Evolutionary conservation across 164 flowering plant genomes (phyloP).

Genomic region (Hamamelis virginiana): DNA sequence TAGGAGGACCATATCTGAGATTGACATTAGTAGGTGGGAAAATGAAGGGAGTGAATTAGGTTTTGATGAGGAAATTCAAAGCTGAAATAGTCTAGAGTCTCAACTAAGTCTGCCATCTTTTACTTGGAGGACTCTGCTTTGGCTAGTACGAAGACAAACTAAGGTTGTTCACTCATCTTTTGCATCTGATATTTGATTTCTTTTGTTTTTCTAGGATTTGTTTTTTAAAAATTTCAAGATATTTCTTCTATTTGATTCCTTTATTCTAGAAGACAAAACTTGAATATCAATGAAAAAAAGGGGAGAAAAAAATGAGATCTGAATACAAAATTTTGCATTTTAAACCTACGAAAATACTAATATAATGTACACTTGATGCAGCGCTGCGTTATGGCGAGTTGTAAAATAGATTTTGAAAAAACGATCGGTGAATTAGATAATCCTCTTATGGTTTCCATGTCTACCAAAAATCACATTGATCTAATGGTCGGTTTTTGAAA

Average conservation of each 20-base stretch:
- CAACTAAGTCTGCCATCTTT: conserved; percentile 49
- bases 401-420: not conserved
- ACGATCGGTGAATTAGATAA: no score
- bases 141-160: conserved; percentile 72
- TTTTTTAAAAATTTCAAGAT: conserved; percentile 5
- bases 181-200: conserved; percentile 31
- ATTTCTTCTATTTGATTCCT: not conserved
- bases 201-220: no score
- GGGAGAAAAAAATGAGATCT: not conserved
- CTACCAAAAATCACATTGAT: no score
- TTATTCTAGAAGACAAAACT: conserved; percentile 5
- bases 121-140: conserved; percentile 58
- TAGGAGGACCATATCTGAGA: conserved; percentile 43
- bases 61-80: conserved; percentile 46
- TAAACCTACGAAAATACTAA: not conserved
- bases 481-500: no score
- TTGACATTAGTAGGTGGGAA: conserved; percentile 38
- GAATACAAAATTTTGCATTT: not conserved
- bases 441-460: no score
- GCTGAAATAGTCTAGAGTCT: conserved; percentile 45
- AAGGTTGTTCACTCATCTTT: conserved; percentile 70
- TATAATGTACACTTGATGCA: not conserved
- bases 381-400: no score
- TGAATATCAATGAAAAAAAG: conserved; percentile 7
- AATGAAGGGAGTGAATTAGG: conserved; percentile 38